Conservation (phyloP, 179 eudicot genomes). For the Vitellaria paradoxa region DNA sequence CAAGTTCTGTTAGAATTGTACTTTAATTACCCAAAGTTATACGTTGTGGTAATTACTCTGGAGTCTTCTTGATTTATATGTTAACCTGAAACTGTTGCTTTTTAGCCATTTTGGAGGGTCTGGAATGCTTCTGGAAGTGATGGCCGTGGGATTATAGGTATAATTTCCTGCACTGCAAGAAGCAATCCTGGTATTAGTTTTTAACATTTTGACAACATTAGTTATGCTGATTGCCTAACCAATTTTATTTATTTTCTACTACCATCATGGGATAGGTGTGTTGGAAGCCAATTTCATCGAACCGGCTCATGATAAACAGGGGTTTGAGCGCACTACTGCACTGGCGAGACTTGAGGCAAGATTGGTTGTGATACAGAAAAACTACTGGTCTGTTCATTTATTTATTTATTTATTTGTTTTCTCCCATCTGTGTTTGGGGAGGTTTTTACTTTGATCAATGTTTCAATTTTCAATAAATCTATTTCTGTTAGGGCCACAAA, state of each 20-base stretch:
- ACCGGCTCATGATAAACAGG: constrained; percentile 90
- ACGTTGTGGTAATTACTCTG: background rate
- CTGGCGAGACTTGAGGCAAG: constrained; percentile 62
- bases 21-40: background rate
- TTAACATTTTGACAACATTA: background rate
- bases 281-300: constrained; percentile 82
- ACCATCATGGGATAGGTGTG: constrained; percentile 36
- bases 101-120: constrained; percentile 86
- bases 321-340: constrained; percentile 68
- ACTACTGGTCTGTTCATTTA: constrained; percentile 45
- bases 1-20: background rate
- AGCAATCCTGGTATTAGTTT: background rate
- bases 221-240: background rate
- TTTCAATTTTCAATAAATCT: background rate
- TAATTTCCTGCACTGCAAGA: background rate
- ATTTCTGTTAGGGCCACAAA: constrained; percentile 41
- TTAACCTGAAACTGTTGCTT: constrained; percentile 14
- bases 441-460: background rate
- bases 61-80: background rate
- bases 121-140: constrained; percentile 94
- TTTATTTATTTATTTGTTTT: background rate
- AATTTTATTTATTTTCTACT: background rate
- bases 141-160: constrained; percentile 84
- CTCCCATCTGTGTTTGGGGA: background rate
- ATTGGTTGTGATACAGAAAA: constrained; percentile 48